These are phyloP conservation scores for Backusella liffmaniae DNA, from an alignment of 192 early-diverging fungal species.

Conservation along the genomic window DNA sequence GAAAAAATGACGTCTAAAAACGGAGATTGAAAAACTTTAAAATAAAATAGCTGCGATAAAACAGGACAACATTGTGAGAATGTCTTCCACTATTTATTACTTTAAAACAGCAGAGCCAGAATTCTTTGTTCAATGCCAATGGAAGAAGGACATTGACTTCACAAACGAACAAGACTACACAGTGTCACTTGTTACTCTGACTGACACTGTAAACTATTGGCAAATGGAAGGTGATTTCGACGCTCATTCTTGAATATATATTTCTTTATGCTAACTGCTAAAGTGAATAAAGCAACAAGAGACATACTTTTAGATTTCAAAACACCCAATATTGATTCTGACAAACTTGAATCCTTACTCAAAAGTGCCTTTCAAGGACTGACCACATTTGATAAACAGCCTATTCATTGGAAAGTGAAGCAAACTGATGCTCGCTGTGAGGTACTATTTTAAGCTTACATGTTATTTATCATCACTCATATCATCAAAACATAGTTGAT, in stretches of 20 bases:
- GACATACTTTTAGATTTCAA: not conserved
- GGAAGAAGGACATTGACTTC: not conserved
- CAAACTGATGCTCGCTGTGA: not conserved
- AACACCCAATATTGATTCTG: not conserved
- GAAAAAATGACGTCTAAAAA: not conserved
- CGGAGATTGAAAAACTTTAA: not conserved
- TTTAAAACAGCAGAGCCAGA: not conserved
- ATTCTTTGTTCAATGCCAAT: conserved; percentile 1
- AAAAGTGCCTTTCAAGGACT: not conserved
- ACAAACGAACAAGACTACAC: not conserved
- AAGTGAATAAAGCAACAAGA: not conserved
- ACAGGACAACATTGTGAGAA: not conserved
- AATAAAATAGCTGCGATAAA: not conserved
- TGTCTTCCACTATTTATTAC: not conserved
- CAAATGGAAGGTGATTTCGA: not conserved
- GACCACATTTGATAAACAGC: not conserved
- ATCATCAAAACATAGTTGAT: not conserved
- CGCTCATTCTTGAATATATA: not conserved
- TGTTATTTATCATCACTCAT: not conserved
- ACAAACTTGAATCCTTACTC: not conserved
- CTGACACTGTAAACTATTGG: not conserved
- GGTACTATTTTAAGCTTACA: not conserved
- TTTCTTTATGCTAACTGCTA: not conserved
- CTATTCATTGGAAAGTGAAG: not conserved
- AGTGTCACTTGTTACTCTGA: not conserved